Evolutionary conservation across 495 filamentous ascomycete species (phyloP).

Genomic region (Podospora pseudocomata): DNA sequence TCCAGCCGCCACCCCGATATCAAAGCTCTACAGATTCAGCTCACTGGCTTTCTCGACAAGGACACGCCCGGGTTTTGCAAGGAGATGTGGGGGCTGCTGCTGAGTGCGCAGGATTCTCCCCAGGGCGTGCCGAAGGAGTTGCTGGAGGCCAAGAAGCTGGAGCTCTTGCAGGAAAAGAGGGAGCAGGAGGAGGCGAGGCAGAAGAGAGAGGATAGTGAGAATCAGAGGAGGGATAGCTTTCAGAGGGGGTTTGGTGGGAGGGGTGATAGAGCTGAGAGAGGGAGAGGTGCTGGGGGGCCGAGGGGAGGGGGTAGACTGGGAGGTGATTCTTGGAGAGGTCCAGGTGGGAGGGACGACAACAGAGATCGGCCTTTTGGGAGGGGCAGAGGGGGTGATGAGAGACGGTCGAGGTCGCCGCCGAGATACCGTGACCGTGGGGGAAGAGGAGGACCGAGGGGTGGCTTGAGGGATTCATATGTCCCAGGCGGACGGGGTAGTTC

Average conservation of each 20-base stretch:
- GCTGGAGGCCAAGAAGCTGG: slow-evolving; percentile 90
- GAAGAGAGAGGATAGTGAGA: slow-evolving; percentile 56
- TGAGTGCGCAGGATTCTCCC: slow-evolving; percentile 83
- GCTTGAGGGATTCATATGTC: slow-evolving; percentile 31
- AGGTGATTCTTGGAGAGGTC: slow-evolving; percentile 35
- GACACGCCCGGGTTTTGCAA: slow-evolving; percentile 89
- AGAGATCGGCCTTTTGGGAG: slow-evolving; percentile 41
- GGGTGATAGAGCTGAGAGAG: slow-evolving; percentile 40
- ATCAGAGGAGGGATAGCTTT: slow-evolving; percentile 57
- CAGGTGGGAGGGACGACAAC: slow-evolving; percentile 30
- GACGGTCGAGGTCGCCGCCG: slow-evolving; percentile 63
- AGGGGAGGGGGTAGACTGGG: slow-evolving; percentile 11
- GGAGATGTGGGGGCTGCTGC: slow-evolving; percentile 83
- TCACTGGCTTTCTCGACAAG: slow-evolving; percentile 93
- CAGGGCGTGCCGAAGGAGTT: slow-evolving; percentile 93
- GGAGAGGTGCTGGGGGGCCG: slow-evolving; percentile 28
- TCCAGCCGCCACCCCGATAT: slow-evolving; percentile 85
- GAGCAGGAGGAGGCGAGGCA: slow-evolving; percentile 69
- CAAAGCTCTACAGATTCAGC: slow-evolving; percentile 86
- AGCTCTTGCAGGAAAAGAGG: slow-evolving; percentile 90
- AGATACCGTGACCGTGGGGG: slow-evolving; percentile 36
- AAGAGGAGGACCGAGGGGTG: slow-evolving; percentile 18
- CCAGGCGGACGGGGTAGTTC: slow-evolving; percentile 24
- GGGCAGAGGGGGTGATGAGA: slow-evolving; percentile 43
- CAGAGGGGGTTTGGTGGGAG: slow-evolving; percentile 52